phyloP scores from a whole-genome alignment of 805 yeast species.

The Metschnikowia kunwiensis region DNA sequence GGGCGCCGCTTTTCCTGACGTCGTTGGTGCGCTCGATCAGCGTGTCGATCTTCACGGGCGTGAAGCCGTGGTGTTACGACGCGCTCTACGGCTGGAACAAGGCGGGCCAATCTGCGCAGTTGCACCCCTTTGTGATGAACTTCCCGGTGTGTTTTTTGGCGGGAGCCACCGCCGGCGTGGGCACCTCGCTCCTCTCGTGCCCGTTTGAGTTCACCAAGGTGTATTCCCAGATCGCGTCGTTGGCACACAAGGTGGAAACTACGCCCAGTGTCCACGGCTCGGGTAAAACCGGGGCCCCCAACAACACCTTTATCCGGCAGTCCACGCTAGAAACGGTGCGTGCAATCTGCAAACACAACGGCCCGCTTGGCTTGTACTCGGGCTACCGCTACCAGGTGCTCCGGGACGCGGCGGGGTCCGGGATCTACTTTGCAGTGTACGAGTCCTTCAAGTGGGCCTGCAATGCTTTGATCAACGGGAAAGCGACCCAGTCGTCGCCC shows the following conservation, averaged over 20 bases:
- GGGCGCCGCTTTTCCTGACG: constrained; percentile 69
- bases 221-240: constrained; percentile 67
- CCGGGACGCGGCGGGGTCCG: constrained; percentile 71
- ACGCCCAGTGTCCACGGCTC: constrained; percentile 2
- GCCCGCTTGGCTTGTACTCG: constrained; percentile 63
- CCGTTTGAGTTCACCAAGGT: constrained; percentile 85
- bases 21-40: constrained; percentile 63
- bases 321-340: constrained; percentile 43
- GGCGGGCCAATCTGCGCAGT: constrained; percentile 13
- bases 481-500: constrained; percentile 24
- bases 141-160: constrained; percentile 47
- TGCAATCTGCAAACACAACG: constrained; percentile 57
- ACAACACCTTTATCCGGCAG: constrained; percentile 15
- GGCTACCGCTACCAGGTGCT: constrained; percentile 66
- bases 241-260: constrained; percentile 29
- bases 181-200: constrained; percentile 63
- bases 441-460: constrained; percentile 63
- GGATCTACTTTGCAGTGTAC: constrained; percentile 69
- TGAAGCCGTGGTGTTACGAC: constrained; percentile 41
- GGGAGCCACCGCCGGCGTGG: constrained; percentile 66
- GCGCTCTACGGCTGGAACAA: constrained; percentile 15
- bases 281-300: not conserved
- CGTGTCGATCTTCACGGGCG: constrained; percentile 58
- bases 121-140: constrained; percentile 42
- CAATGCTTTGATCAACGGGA: constrained; percentile 25